Base-by-base conservation (phyloP, 1,284 basidiomycete species). In the Moniliophthora roreri region DNA sequence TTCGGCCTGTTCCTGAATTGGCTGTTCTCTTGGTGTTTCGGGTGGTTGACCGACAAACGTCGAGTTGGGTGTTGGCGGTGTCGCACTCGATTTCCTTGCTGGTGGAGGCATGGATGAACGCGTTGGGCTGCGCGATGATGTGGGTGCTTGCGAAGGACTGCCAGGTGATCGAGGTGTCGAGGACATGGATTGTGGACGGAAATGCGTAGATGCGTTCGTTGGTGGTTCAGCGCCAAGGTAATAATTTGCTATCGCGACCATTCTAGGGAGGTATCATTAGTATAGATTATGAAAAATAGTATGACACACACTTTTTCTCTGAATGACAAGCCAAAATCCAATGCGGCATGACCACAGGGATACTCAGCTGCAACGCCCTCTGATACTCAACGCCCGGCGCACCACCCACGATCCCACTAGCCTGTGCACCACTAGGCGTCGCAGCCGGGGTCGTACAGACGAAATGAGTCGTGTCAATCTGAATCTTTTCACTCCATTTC, bases 391-490 rank as follows among this genome's bases (percentile, higher is more conserved):
- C 85, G 0, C 88, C 88, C 0, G 91, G 87, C 5, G 82, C 80
- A 10, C 74, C 72, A 10, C 72, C 68, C 0, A 71, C 62, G 59
- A 70, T 76, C 4, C 82, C 81, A 3, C 77, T 73, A 0, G 76
- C 77, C 52, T 80, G 78, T 2, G 87, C 83, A 2, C 85, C 87
- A 5, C 70, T 63, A 0, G 85, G 82, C 0, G 84, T 84, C 11
- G 81, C 78, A 1, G 87, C 84, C 1, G 93, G 90, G 0, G 90
- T 93, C 2, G 93, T 95, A 66, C 94, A 96, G 35, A 97, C 93
- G 62, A 96, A 97, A 69, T 98, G 95, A 0, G 94, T 96, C 4
- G 95, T 97, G 64, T 97, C 95, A 54, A 98, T 95, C 72, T 95
- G 92, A 23, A 99, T 95, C 61, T 87, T 88, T 59, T 95, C 90